Percentiles rank a stretch among this genome's conserved stretches.
Conservation (phyloP, 768 basidiomycete species). For the Lenzites betulinus region DNA sequence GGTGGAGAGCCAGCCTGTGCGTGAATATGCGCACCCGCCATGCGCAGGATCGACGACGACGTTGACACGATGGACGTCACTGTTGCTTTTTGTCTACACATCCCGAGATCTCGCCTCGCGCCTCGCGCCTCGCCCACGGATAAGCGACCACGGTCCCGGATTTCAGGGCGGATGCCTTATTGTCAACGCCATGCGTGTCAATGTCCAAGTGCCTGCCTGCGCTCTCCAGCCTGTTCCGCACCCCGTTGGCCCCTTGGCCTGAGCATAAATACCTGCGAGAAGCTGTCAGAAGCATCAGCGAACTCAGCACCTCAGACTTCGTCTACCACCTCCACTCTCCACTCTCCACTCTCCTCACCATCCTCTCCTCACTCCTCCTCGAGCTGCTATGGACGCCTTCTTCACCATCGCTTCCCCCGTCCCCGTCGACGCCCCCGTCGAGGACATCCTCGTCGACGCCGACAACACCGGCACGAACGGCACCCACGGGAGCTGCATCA, state of each 20-base stretch:
- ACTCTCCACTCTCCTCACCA: background rate
- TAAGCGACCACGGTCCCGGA: background rate
- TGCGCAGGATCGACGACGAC: background rate
- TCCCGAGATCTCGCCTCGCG: background rate
- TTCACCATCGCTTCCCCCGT: slow-evolving; percentile 20
- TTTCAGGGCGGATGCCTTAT: slow-evolving; percentile 1
- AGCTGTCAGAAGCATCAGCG: slow-evolving; percentile 1
- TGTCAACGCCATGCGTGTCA: slow-evolving; percentile 4
- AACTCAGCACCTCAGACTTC: background rate
- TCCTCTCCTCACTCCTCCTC: background rate
- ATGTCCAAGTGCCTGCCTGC: background rate
- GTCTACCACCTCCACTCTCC: background rate
- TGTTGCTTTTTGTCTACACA: background rate
- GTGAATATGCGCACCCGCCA: no score
- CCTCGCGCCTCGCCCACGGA: background rate
- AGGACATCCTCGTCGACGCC: slow-evolving; percentile 17
- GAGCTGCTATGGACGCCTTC: slow-evolving; percentile 23
- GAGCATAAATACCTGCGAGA: slow-evolving; percentile 5
- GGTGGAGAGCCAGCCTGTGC: no score
- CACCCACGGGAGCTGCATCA: slow-evolving; percentile 14
- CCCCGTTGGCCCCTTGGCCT: no score
- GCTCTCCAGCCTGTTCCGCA: no score
- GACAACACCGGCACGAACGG: slow-evolving; percentile 7
- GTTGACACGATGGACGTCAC: background rate
- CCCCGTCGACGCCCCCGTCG: slow-evolving; percentile 17